Evolutionary conservation across 169 alveolate genomes (phyloP), one percentile per base, ranked within the genome.

Genomic region (Plasmodium sp.): DNA sequence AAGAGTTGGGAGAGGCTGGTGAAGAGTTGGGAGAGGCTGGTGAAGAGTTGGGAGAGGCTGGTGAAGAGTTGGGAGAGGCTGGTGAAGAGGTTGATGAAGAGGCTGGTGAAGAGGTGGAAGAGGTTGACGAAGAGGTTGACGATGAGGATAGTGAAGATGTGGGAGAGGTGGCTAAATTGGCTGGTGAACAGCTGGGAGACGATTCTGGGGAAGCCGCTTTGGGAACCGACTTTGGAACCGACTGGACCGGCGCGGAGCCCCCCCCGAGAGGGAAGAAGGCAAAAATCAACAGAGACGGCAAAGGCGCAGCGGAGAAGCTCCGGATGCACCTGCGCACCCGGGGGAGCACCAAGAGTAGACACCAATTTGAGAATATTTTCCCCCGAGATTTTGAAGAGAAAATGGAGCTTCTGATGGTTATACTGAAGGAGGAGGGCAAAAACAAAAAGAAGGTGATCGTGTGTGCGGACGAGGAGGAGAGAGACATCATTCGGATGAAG

Each of bases 401-500:
- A 41, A 90, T 90, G 54, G 77, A 90, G 16, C 31, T 62, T 10
- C 51, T 90, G 33, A 62, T 79, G 74, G 33, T 41, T 31, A 90
- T 90, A 39, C 27, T 90, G 54, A 80, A 90, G 43, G 82, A 80
- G 45, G 94, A 90, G 33, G 39, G 27, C 1, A 51, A 39, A 16
- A 22, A 31, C 1, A 79, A 80, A 67, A 85, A 54, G 39, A 80
- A 80, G 54, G 81, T 90, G 9, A 90, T 90, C 34, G 90, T 90
- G 22, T 90, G 91, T 7, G 10, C 67, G 9, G 91, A 80, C 33
- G 94, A 90, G 16, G 56, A 80, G 33, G 94, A 80, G 43, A 90
- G 73, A 54, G n/a, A 90, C 5, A 79, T 90, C 36, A 56, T 90
- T 5, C 72, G 82, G 36, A 90, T 80, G 83, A 90, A 90, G 82